Evolutionary conservation across 2,329 filamentous ascomycete genomes (phyloP).

Genomic region (Cryphonectria naterciae): DNA sequence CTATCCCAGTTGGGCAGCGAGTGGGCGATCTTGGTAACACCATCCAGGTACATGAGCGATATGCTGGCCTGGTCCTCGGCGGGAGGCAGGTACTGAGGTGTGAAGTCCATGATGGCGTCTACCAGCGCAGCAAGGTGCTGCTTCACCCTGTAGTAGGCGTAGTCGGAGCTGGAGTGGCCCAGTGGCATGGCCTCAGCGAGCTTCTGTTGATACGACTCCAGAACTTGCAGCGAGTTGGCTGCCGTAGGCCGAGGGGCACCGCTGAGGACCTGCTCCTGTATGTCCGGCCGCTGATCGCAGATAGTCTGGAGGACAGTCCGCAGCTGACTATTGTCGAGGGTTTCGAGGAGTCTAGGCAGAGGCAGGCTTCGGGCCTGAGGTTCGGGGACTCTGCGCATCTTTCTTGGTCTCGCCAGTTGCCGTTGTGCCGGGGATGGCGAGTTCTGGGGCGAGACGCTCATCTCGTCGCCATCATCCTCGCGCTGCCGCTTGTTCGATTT

Average conservation of each 20-base stretch:
- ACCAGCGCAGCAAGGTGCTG: constrained; percentile 79
- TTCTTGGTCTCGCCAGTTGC: constrained; percentile 67
- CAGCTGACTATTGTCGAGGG: constrained; percentile 82
- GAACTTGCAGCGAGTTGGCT: constrained; percentile 75
- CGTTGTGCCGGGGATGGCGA: constrained; percentile 77
- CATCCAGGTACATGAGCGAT: constrained; percentile 86
- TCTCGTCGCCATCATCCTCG: constrained; percentile 80
- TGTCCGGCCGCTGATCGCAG: constrained; percentile 85
- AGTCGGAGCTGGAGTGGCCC: constrained; percentile 83
- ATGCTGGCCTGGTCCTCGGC: constrained; percentile 82
- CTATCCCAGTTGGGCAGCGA: constrained; percentile 89
- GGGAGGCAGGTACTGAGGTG: constrained; percentile 91
- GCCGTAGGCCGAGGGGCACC: constrained; percentile 88
- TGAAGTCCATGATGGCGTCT: constrained; percentile 91
- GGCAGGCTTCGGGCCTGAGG: constrained; percentile 40
- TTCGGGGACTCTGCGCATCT: constrained; percentile 60
- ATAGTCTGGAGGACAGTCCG: constrained; percentile 86
- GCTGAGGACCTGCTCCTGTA: constrained; percentile 81
- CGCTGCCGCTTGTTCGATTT: constrained; percentile 79
- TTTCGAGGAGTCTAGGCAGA: constrained; percentile 82
- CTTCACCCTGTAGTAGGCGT: constrained; percentile 91
- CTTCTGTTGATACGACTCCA: constrained; percentile 79
- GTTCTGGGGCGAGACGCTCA: constrained; percentile 84
- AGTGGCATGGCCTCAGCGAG: constrained; percentile 84
- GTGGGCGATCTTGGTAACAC: constrained; percentile 88